Conservation (phyloP, 2,329 filamentous ascomycete genomes). For the Cadophora gregata region DNA sequence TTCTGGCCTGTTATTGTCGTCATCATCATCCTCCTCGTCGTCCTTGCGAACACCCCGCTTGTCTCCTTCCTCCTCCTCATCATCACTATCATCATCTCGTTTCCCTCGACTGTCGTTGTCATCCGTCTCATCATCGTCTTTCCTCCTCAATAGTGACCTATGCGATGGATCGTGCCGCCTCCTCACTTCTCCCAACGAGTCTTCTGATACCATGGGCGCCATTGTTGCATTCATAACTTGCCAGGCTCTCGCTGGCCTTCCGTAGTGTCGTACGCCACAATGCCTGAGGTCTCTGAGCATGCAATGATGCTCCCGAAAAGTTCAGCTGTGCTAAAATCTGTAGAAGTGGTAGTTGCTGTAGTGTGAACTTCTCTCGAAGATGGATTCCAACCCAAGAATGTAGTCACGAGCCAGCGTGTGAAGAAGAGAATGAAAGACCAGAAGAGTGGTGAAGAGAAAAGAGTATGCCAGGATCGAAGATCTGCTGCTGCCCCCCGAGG, state of each 20-base stretch:
- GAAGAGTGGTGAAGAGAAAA: constrained; percentile 32
- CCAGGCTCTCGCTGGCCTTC: constrained; percentile 32
- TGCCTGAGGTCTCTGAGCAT: constrained; percentile 34
- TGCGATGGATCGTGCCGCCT: constrained; percentile 27
- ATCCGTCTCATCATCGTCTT: not conserved
- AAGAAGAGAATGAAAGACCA: constrained; percentile 35
- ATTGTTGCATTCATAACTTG: constrained; percentile 43
- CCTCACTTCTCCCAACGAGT: constrained; percentile 26
- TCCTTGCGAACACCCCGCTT: not conserved
- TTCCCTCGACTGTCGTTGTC: constrained; percentile 11
- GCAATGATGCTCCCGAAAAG: constrained; percentile 30
- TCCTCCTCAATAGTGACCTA: constrained; percentile 14
- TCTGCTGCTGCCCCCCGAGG: constrained; percentile 22
- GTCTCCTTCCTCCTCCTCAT: constrained; percentile 17
- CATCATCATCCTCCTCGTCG: constrained; percentile 12
- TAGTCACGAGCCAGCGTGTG: constrained; percentile 44
- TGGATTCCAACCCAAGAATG: constrained; percentile 35
- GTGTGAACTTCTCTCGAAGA: constrained; percentile 27
- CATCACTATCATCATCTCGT: constrained; percentile 19
- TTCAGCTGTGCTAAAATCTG: constrained; percentile 2
- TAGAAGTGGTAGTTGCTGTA: constrained; percentile 10
- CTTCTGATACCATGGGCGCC: constrained; percentile 39
- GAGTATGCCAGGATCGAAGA: constrained; percentile 33
- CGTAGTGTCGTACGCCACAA: constrained; percentile 36
- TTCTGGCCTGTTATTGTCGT: not conserved